Evolutionary conservation across 2,329 filamentous ascomycete species (phyloP).

Genomic region (Epichloe aotearoae): DNA sequence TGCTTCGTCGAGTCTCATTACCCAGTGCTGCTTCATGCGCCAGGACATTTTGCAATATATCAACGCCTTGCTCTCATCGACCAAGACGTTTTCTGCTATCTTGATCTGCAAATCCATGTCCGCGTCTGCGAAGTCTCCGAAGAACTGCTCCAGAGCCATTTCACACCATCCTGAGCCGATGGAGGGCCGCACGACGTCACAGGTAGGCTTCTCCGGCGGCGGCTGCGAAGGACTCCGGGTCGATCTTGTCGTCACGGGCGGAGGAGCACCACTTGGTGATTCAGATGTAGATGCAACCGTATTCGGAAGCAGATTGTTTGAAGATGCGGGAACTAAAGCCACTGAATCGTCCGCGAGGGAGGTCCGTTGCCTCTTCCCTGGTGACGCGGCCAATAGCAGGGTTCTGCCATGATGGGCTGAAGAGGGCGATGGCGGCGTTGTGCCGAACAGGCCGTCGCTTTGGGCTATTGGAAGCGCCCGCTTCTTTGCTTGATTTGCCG

Average conservation of each 20-base stretch:
- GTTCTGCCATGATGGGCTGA: constrained; percentile 18
- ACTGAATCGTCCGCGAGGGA: constrained; percentile 12
- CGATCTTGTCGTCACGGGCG: background rate
- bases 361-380: constrained; percentile 22
- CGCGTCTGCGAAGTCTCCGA: constrained; percentile 43
- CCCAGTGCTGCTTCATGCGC: constrained; percentile 40
- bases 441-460: constrained; percentile 9
- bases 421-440: constrained; percentile 11
- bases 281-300: background rate
- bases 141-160: constrained; percentile 45
- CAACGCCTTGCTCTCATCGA: constrained; percentile 47
- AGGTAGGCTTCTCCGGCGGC: background rate
- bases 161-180: constrained; percentile 38
- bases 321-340: background rate
- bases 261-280: constrained; percentile 1
- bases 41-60: constrained; percentile 49
- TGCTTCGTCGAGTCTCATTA: constrained; percentile 34
- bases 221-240: background rate
- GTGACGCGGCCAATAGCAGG: constrained; percentile 16
- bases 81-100: constrained; percentile 43
- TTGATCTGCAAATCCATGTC: constrained; percentile 46
- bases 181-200: constrained; percentile 21
- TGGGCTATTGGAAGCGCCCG: constrained; percentile 18
- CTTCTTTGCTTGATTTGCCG: constrained; percentile 29
- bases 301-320: background rate